phyloP scores from a whole-genome alignment of 345 rosid species.

The Heritiera fomes region DNA sequence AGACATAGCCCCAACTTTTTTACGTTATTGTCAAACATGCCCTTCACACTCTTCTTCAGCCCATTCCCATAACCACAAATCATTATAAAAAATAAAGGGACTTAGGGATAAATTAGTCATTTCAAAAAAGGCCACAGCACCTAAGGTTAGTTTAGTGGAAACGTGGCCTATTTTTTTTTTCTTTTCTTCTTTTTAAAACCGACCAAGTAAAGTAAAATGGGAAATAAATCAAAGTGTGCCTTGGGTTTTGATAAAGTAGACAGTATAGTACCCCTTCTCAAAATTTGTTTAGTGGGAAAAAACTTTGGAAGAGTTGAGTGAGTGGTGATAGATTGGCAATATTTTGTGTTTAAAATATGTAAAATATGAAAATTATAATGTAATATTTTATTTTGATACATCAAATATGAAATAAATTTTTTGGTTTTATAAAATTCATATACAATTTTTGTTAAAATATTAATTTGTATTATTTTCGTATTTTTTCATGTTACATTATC shows the following conservation, averaged over 20 bases:
- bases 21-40: background rate
- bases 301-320: too few species aligned
- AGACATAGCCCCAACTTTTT: background rate
- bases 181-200: background rate
- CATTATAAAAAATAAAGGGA: background rate
- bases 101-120: conserved; percentile 20
- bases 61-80: background rate
- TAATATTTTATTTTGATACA: too few species aligned
- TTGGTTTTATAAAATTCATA: too few species aligned
- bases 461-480: too few species aligned
- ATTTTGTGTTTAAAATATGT: too few species aligned
- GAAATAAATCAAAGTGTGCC: conserved; percentile 35
- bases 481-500: too few species aligned
- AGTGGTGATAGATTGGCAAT: too few species aligned
- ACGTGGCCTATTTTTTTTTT: background rate
- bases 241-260: conserved; percentile 35
- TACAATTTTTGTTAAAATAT: too few species aligned
- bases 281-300: background rate
- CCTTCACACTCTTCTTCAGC: background rate
- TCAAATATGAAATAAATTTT: too few species aligned
- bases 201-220: conserved; percentile 21
- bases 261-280: background rate
- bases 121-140: background rate
- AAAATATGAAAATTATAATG: too few species aligned
- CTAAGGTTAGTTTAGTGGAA: conserved; percentile 20